Evolutionary conservation across 139 green algal species (phyloP).

Genomic region (Chlamydomonas eustigma): DNA sequence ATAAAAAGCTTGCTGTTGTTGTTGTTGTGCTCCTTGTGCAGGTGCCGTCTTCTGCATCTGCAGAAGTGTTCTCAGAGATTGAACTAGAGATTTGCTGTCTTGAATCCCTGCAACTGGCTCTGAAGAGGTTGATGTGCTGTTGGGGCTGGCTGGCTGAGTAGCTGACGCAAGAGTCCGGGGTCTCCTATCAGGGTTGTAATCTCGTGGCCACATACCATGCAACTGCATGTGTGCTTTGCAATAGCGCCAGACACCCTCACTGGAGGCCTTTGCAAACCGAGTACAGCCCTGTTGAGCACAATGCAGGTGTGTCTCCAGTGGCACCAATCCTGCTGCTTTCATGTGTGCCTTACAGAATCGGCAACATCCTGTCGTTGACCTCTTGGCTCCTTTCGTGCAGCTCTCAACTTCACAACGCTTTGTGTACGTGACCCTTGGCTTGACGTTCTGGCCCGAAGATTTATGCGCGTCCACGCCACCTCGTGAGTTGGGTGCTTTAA

Average conservation of each 20-base stretch:
- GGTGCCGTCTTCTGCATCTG: too few relatives aligned
- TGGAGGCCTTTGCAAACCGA: constrained; percentile 5
- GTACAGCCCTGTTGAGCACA: neutral
- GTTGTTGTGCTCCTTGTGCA: neutral
- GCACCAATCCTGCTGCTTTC: neutral
- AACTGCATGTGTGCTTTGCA: constrained; percentile 12
- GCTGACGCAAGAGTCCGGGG: neutral
- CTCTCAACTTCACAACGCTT: constrained; percentile 2
- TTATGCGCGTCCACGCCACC: too few relatives aligned
- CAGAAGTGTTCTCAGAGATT: neutral
- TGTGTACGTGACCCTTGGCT: neutral
- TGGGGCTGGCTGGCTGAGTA: too few relatives aligned
- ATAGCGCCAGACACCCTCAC: constrained; percentile 6
- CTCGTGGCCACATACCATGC: constrained; percentile 7
- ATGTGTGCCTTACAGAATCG: constrained; percentile 8
- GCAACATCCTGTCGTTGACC: neutral
- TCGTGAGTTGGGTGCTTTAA: too few relatives aligned
- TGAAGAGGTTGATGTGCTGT: neutral
- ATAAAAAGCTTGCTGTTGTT: neutral
- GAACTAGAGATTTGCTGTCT: neutral
- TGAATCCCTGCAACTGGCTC: neutral
- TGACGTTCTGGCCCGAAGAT: too few relatives aligned
- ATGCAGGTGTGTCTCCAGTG: constrained; percentile 4
- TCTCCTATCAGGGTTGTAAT: neutral
- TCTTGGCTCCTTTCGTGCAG: neutral